Evolutionary conservation across 768 basidiomycete genomes (phyloP), one percentile per base, ranked within the genome.

Genomic region (Macrocybe gigantea): DNA sequence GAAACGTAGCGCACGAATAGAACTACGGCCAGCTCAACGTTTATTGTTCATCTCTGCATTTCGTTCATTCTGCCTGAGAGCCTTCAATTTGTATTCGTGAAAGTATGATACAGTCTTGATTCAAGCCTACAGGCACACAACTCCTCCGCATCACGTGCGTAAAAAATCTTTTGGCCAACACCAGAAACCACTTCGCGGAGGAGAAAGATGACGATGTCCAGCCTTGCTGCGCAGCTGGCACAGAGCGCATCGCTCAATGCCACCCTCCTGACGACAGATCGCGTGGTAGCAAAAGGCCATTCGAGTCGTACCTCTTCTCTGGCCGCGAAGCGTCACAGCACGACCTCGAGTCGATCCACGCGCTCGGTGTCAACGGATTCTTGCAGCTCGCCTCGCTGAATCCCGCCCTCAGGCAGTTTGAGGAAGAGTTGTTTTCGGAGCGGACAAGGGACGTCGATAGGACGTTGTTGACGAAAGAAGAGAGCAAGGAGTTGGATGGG

Each of bases 281-380:
- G 39, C 78, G 77, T 54, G 22, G 22, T 4, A 22, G 22, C 22
- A 78, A 80, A 64, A 87, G 76, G 64, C 71, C 68, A 11, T 65
- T 78, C 0, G 80, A 85, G 60, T 94, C 93, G 0, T 97, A 97
- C 69, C 79, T 99, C 33, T 96, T 95, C 64, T 80, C 86, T 10
- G 80, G 85, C 36, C 76, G 77, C 49, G 86, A 89, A 42, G 92
- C 92, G 7, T 83, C 88, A 56, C 71, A 80, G 49, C 87, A 96
- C 62, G 93, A 98, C 65, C 71, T 96, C 49, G 85, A 95, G 61
- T 77, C 91, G 5, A 79, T 98, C 45, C 79, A 88, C 59, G 83
- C 90, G 0, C 75, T 97, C 7, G 91, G 78, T 3, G 68, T 78
- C 43, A 92, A 90, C 59, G 90, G 85, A 6, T 82, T 93, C 53